Evolutionary conservation across 345 rosid species (phyloP), one percentile per base, ranked within the genome.

Genomic region (Eucalyptus leucophloia): DNA sequence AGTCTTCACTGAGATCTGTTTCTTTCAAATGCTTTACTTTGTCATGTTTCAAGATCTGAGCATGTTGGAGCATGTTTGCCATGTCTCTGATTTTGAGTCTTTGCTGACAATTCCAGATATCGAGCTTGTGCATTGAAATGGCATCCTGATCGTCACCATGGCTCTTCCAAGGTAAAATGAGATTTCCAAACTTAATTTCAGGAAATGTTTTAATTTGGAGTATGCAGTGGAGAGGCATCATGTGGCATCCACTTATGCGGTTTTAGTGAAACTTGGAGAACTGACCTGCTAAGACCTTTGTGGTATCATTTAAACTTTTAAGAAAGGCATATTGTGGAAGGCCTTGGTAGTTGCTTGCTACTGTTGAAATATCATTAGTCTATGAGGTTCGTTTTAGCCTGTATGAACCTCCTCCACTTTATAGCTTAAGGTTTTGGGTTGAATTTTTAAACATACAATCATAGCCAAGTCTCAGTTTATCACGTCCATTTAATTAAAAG

Each of bases 111-210:
- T 87, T 87, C 21, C 91, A 98, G 99, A 80, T 98, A 97, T 88
- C 95, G 99, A 88, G 89, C 92, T 88, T 95, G 98, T 88, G 99
- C 99, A 14, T 90, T 98, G 87, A 96, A 96, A 90, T 98, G 99
- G 98, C 98, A 96, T 91, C 99, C 98, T 21, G 98, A 97, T 96
- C 98, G 96, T 89, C 99, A 96, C 91, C 95, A 93, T 23, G 96
- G 95, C 87, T 93, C 96, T 53, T 95, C 96, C 89, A 97, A 97
- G 99, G 99, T 96, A 92, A 80, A 88, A 18, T 37, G 34, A 69
- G 8, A 3, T 77, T 42, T 53, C 30, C 49, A 34, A 87, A 87
- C 32, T 87, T 58, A 42, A 42, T 37, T 42, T 54, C 47, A 50
- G 26, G 17, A 10, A 56, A 40, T 42, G 47, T 40, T 56, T 40